Conservation (phyloP, 306 rosid genomes). For the Oxytropis ochrocephala region DNA sequence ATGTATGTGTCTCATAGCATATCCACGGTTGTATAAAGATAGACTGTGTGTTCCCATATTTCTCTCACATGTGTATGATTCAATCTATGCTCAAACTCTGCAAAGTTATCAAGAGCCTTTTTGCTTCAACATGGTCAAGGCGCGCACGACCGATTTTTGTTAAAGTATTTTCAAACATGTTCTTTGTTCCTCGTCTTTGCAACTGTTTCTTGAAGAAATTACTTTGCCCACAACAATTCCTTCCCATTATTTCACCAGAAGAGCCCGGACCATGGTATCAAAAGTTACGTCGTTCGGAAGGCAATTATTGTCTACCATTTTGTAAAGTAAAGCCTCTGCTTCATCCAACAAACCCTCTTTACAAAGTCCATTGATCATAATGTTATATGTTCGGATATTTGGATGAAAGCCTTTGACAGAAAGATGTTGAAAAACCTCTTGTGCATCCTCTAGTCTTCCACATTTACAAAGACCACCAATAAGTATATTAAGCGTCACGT, state of each 20-base stretch:
- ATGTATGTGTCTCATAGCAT: too few species aligned
- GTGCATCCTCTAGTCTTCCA: conserved; percentile 16
- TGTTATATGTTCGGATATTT: conserved; percentile 26
- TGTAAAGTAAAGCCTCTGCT: conserved; percentile 23
- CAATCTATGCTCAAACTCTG: too few species aligned
- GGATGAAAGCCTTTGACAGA: conserved; percentile 18
- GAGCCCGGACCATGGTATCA: conserved; percentile 24
- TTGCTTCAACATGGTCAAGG: too few species aligned
- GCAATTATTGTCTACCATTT: conserved; percentile 21
- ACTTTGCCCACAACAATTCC: neutral
- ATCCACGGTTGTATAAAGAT: too few species aligned
- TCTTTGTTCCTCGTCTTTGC: neutral
- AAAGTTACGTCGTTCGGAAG: conserved; percentile 24
- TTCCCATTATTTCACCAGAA: conserved; percentile 3
- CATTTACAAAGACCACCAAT: conserved; percentile 31
- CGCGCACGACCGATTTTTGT: too few species aligned
- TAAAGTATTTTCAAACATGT: too few species aligned
- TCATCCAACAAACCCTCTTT: conserved; percentile 28
- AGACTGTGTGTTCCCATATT: too few species aligned
- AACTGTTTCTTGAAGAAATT: conserved; percentile 1
- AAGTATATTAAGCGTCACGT: conserved; percentile 25
- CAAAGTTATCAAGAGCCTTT: too few species aligned
- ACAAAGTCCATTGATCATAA: conserved; percentile 28
- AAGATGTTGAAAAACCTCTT: conserved; percentile 18
- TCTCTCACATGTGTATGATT: too few species aligned